Base-by-base conservation (phyloP, 371 early-diverging fungal species). In the Batrachochytrium dendrobatidis region DNA sequence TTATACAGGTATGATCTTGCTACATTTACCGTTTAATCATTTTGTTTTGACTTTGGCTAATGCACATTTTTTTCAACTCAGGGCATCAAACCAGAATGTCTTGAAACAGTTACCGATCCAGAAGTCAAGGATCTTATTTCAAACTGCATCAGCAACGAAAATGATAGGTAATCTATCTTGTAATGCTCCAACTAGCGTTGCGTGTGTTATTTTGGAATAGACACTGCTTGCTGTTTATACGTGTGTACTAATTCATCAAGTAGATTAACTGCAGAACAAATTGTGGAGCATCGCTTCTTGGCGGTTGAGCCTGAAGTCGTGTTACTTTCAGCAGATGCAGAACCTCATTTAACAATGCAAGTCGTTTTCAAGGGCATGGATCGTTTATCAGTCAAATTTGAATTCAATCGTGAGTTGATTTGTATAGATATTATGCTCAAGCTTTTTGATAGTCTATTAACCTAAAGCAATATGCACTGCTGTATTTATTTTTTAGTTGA, bases 321-420 rank as follows among this genome's bases (percentile, higher is more conserved):
- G 10, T 70, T 89, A 15, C 58, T 87, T 22, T 68, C 80, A 15
- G 82, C 83, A 46, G 82, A 81, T 17, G 77, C 77, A 31, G 81
- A 84, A 60, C 80, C 78, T 33, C 77, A 86, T 35, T 64, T 91
- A 31, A 83, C 79, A 1, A 74, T 90, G 34, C 90, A 89, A 64
- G 86, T 90, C 15, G 84, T 89, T 15, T 90, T 90, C 64, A 86
- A 83, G 60, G 89, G 88, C 24, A 84, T 81, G 69, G 90, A 89
- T 64, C 82, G 81, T 56, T 72, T 85, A 15, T 86, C 90, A 6
- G 88, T 93, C 25, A 91, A 89, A 65, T 94, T 94, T 80, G 86
- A 87, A 59, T 93, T 89, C 71, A 87, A 92, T 68, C 67, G 69
- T 66, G 52, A 1, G 3, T 28, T 30, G 33, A 39, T 3, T n/a